A percentile compares a stretch with the other conserved stretches of the same genome.
Evolutionary conservation across 768 basidiomycete genomes (phyloP).

Genomic region (Tremella fuciformis): DNA sequence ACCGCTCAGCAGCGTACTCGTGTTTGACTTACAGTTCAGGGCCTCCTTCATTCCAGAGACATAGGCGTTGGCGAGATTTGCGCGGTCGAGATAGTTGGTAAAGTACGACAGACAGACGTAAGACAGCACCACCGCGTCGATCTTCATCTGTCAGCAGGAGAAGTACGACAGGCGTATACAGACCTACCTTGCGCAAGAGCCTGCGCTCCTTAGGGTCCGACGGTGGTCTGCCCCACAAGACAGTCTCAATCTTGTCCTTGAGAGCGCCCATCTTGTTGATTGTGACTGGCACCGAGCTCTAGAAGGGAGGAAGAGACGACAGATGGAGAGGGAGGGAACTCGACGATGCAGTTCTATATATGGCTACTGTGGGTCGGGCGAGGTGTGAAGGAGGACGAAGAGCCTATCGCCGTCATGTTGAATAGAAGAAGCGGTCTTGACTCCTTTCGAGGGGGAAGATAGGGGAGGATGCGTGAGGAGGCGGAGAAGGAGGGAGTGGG

Average conservation of each 20-base stretch:
- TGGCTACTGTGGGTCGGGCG: no score
- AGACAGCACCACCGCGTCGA: slow-evolving; percentile 29
- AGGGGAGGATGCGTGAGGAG: no score
- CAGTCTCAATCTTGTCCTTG: slow-evolving; percentile 22
- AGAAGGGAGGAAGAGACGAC: no score
- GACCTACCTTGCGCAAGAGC: slow-evolving; percentile 13
- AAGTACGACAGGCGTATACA: not conserved
- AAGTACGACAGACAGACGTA: slow-evolving; percentile 36
- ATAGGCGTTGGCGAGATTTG: slow-evolving; percentile 36
- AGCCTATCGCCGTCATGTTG: no score
- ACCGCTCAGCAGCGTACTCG: not conserved
- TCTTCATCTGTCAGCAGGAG: slow-evolving; percentile 12
- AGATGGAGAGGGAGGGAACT: no score
- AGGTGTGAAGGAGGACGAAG: no score
- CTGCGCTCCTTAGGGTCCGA: slow-evolving; percentile 23
- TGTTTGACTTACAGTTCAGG: slow-evolving; percentile 16
- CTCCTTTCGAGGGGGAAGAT: no score
- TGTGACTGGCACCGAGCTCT: no score
- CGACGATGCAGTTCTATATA: no score
- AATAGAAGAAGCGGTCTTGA: no score
- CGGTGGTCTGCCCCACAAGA: slow-evolving; percentile 29
- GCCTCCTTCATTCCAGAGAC: slow-evolving; percentile 35
- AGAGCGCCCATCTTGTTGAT: not conserved
- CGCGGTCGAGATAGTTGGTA: slow-evolving; percentile 29
- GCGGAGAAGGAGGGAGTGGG: no score